Evolutionary conservation across 192 early-diverging fungal genomes (phyloP), one percentile per base, ranked within the genome.

Genomic region (Rhizophagus clarus): DNA sequence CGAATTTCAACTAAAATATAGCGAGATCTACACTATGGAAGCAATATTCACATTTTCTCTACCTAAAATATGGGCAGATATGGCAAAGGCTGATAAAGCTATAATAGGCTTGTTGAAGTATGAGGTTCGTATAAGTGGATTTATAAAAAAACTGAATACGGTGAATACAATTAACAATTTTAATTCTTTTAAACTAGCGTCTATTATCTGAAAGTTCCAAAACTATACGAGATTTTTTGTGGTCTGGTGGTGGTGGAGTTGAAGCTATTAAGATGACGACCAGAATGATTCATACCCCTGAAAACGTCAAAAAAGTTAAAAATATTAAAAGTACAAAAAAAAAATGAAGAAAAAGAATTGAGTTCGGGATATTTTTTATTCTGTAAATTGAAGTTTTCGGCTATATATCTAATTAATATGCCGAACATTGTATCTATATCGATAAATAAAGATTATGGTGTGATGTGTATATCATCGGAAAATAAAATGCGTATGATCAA

Each of bases 161-260:
- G 45, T 40, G 15, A 14, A 45, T 17, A 26, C 9, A 45, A 74
- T 49, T 74, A 74, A 64, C 31, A 77, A 22, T 62, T 26, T 32
- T 10, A 29, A 14, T 74, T 77, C 28, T 77, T 45, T 7, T 77
- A 45, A 63, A 77, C 66, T 77, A 77, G 75, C 17, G 15, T 12
- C 42, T 77, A 42, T 77, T 77, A 77, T 66, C 37, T 42, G 62
- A 77, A 77, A 77, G 76, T 11, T 63, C 63, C n/a, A 77, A 67
- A 47, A 67, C 76, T 42, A 77, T 77, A 67, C 62, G 42, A 49
- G 62, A 77, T 22, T 77, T 77, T 77, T 29, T 77, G 28, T 67
- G 40, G 40, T 26, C 7, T 29, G 12, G n/a, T 40, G 61, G 34
- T 77, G 24, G 40, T 67, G 42, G 7, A 3, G 56, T 17, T 66